Conservation (phyloP, 2,329 filamentous ascomycete species). For the Aschersonia sp. region DNA sequence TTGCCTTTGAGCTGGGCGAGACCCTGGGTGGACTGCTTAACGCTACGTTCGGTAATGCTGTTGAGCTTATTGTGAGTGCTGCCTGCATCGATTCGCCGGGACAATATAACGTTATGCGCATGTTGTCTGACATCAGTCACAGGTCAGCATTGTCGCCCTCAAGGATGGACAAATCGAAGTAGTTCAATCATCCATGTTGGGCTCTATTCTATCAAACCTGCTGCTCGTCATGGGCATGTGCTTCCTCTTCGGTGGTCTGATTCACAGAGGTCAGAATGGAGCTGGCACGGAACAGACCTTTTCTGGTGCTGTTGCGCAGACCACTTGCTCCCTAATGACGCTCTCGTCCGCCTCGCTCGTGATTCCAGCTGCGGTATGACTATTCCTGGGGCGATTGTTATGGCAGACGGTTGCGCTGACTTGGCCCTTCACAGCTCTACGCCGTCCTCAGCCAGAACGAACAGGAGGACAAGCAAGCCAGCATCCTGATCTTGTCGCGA, state of each 20-base stretch:
- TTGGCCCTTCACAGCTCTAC: constrained; percentile 36
- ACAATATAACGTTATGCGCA: no score
- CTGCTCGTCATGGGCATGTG: constrained; percentile 75
- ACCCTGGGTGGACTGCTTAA: constrained; percentile 61
- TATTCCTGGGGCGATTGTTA: no score
- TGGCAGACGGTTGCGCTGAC: not conserved
- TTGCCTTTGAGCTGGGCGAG: constrained; percentile 57
- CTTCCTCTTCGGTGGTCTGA: constrained; percentile 61
- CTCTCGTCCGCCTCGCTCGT: constrained; percentile 65
- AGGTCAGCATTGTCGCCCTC: constrained; percentile 88
- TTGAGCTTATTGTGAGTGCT: constrained; percentile 55
- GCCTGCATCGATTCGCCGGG: not conserved
- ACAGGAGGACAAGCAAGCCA: constrained; percentile 27
- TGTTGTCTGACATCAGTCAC: not conserved
- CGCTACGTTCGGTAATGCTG: constrained; percentile 67
- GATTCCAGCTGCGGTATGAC: constrained; percentile 52
- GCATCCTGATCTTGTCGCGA: constrained; percentile 58
- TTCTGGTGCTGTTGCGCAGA: constrained; percentile 63
- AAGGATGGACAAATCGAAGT: constrained; percentile 78
- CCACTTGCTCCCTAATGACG: constrained; percentile 61
- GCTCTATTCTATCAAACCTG: constrained; percentile 88
- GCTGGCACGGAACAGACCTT: constrained; percentile 54
- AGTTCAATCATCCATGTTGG: constrained; percentile 95
- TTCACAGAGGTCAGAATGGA: constrained; percentile 41
- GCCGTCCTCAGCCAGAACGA: constrained; percentile 39